Evolutionary conservation across 305 asterid species (phyloP).

Genomic region (Ilex paraguariensis): DNA sequence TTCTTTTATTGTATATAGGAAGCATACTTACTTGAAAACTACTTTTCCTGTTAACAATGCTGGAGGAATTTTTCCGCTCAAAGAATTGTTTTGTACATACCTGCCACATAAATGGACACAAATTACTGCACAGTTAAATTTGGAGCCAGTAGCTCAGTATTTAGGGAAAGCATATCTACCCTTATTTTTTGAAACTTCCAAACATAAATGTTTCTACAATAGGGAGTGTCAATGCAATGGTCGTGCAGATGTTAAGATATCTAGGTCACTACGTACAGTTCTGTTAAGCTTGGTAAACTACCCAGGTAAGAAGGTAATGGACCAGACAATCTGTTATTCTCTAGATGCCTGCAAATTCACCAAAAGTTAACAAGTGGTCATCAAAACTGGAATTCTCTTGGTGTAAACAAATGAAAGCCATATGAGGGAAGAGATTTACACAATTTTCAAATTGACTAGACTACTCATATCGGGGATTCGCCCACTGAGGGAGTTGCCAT

Average conservation of each 20-base stretch:
- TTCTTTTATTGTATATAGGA: background rate
- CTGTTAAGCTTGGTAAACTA: conserved; percentile 60
- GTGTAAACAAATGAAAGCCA: conserved; percentile 3
- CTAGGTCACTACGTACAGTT: conserved; percentile 49
- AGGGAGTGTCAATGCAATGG: too few species aligned
- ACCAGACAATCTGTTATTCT: conserved; percentile 74
- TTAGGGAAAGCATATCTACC: too few species aligned
- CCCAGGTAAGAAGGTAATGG: conserved; percentile 65
- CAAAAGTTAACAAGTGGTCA: conserved; percentile 11
- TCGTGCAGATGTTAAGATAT: background rate
- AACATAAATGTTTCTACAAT: too few species aligned
- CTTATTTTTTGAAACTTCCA: too few species aligned
- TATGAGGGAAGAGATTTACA: conserved; percentile 45
- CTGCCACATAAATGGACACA: conserved; percentile 33
- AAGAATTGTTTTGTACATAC: conserved; percentile 75
- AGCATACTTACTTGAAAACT: conserved; percentile 55
- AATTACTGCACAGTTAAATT: background rate
- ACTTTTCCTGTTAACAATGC: conserved; percentile 58
- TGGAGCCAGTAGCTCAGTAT: too few species aligned
- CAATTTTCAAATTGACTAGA: conserved; percentile 63
- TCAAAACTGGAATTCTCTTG: conserved; percentile 3
- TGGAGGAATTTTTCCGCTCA: conserved; percentile 71
- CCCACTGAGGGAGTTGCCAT: conserved; percentile 63
- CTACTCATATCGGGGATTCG: conserved; percentile 74
- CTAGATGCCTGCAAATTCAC: conserved; percentile 74